Conservation (phyloP, 495 filamentous ascomycete genomes). For the Tuber microsphaerosporum region DNA sequence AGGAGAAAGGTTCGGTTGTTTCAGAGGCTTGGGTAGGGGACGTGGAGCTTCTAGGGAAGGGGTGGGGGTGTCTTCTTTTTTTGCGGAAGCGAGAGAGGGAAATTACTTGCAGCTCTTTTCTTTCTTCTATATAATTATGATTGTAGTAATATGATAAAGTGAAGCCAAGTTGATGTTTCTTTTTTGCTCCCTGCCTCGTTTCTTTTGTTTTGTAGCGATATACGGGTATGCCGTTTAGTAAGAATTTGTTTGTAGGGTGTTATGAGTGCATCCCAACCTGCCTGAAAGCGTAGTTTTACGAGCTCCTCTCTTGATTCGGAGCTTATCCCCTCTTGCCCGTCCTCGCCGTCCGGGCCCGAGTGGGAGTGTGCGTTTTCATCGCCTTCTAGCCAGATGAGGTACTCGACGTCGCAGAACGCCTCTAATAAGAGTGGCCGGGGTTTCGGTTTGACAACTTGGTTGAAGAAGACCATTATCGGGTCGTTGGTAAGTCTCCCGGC, state of each 20-base stretch:
- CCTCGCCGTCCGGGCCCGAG: conserved; percentile 44
- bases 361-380: neutral
- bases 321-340: conserved; percentile 49
- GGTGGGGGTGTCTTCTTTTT: neutral
- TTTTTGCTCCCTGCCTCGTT: neutral
- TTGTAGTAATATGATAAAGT: neutral
- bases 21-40: conserved; percentile 61
- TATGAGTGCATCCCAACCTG: conserved; percentile 76
- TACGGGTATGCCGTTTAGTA: conserved; percentile 44
- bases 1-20: conserved; percentile 71
- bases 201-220: neutral
- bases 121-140: neutral
- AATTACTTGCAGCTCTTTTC: neutral
- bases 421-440: conserved; percentile 78
- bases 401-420: conserved; percentile 86
- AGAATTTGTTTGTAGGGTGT: conserved; percentile 75
- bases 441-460: conserved; percentile 77
- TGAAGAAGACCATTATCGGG: conserved; percentile 73
- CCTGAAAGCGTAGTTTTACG: conserved; percentile 67
- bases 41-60: conserved; percentile 1
- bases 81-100: neutral
- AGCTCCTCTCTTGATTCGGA: conserved; percentile 49
- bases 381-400: conserved; percentile 46
- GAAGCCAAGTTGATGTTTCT: neutral
- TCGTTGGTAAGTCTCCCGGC: conserved; percentile 72